Evolutionary conservation across 2,329 filamentous ascomycete genomes (phyloP).

Genomic region (Claviceps sp.): DNA sequence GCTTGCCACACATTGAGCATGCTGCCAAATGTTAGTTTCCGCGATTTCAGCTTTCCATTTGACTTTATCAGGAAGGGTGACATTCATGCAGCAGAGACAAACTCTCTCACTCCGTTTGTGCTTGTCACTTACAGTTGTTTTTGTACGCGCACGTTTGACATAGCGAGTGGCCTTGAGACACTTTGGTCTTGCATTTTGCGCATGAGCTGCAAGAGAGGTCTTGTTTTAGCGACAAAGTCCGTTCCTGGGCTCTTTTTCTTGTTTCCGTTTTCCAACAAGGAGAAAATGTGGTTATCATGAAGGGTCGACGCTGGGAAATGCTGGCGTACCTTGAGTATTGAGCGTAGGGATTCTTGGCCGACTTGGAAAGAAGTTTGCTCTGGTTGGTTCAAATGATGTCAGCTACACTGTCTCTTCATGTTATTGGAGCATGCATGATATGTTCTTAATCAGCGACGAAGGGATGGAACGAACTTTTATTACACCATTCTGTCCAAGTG

Average conservation of each 20-base stretch:
- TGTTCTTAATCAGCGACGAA: not conserved
- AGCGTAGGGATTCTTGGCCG: constrained; percentile 53
- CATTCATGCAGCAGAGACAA: constrained; percentile 4
- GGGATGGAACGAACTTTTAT: constrained; percentile 33
- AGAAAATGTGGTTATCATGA: not conserved
- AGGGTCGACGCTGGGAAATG: not conserved
- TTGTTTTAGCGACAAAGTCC: not conserved
- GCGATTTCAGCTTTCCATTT: too few species aligned
- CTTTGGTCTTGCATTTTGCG: constrained; percentile 47
- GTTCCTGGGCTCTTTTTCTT: not conserved
- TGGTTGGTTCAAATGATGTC: constrained; percentile 12
- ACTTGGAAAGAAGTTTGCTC: constrained; percentile 52
- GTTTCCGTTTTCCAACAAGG: not conserved
- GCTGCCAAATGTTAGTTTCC: constrained; percentile 21
- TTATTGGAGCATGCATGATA: too few species aligned
- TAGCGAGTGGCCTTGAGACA: constrained; percentile 45
- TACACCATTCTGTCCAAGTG: constrained; percentile 43
- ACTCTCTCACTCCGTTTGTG: too few species aligned
- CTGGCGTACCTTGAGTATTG: constrained; percentile 35
- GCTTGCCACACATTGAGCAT: constrained; percentile 51
- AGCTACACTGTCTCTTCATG: not conserved
- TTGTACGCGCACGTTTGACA: constrained; percentile 52
- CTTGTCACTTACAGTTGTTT: constrained; percentile 36
- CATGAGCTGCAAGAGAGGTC: constrained; percentile 32
- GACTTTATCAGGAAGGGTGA: too few species aligned